These are phyloP conservation scores for Penicillium expansum DNA, from an alignment of 2,329 filamentous ascomycete genomes.

Conservation along the genomic window DNA sequence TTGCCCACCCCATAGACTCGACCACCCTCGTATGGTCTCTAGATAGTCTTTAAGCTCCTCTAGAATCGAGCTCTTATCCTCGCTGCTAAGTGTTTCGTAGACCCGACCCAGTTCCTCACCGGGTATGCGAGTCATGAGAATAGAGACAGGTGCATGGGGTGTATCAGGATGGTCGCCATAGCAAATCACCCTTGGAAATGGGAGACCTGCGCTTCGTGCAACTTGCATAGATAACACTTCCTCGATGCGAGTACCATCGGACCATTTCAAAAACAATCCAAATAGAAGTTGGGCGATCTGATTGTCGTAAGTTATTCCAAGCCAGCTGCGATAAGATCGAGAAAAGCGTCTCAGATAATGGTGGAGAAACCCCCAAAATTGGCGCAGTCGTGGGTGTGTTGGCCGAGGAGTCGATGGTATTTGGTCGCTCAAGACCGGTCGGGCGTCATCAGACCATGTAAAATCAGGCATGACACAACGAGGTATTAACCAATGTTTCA, in stretches of 20 bases:
- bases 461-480: slow-evolving; percentile 21
- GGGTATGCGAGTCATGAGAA: slow-evolving; percentile 41
- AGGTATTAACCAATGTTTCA: slow-evolving; percentile 3
- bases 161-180: slow-evolving; percentile 35
- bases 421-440: slow-evolving; percentile 7
- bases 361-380: slow-evolving; percentile 33
- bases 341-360: slow-evolving; percentile 29
- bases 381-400: slow-evolving; percentile 15
- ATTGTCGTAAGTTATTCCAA: slow-evolving; percentile 29
- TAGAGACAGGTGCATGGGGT: slow-evolving; percentile 34
- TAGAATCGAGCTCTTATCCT: slow-evolving; percentile 28
- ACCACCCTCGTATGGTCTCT: slow-evolving; percentile 33
- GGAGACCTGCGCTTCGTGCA: slow-evolving; percentile 30
- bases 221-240: slow-evolving; percentile 36
- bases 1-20: slow-evolving; percentile 23
- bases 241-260: slow-evolving; percentile 36
- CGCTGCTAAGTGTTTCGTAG: slow-evolving; percentile 28
- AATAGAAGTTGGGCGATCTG: slow-evolving; percentile 39
- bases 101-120: slow-evolving; percentile 33
- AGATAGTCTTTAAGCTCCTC: slow-evolving; percentile 33
- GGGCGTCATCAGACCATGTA: slow-evolving; percentile 15
- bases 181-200: slow-evolving; percentile 33
- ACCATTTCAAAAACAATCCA: slow-evolving; percentile 40
- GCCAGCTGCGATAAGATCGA: slow-evolving; percentile 30
- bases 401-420: slow-evolving; percentile 25